Evolutionary conservation across 331 rosid genomes (phyloP).

Genomic region (Malus hybrid): DNA sequence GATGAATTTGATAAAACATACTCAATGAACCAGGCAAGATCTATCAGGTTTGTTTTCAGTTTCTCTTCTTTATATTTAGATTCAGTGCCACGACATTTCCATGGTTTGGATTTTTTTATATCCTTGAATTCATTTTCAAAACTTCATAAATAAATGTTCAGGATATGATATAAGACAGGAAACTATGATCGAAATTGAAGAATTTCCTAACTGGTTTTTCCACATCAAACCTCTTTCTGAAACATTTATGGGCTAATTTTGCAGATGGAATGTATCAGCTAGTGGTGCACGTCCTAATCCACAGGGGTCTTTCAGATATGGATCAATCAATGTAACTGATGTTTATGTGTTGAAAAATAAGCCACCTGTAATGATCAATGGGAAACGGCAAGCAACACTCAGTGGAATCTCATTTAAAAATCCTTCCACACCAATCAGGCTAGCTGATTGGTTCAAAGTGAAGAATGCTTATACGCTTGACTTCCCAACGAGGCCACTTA

Average conservation of each 20-base stretch:
- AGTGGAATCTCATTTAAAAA: slow-evolving; percentile 71
- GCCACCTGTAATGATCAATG: slow-evolving; percentile 54
- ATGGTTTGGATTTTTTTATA: not conserved
- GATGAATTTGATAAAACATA: slow-evolving; percentile 83
- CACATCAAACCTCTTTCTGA: not conserved
- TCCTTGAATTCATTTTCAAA: not conserved
- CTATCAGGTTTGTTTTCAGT: slow-evolving; percentile 59
- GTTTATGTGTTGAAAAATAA: slow-evolving; percentile 69
- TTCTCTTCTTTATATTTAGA: not conserved
- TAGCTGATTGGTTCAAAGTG: slow-evolving; percentile 69
- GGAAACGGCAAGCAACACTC: slow-evolving; percentile 62
- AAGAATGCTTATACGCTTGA: slow-evolving; percentile 84
- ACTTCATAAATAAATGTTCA: too few relatives aligned
- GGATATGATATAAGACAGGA: not conserved
- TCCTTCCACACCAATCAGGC: slow-evolving; percentile 87
- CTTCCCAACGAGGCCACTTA: slow-evolving; percentile 70
- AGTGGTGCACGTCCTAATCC: slow-evolving; percentile 99
- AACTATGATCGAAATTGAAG: not conserved
- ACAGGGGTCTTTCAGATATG: slow-evolving; percentile 93
- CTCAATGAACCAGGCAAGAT: slow-evolving; percentile 99
- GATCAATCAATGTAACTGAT: slow-evolving; percentile 92
- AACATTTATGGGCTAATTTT: not conserved
- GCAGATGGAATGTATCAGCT: slow-evolving; percentile 97
- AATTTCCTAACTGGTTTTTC: not conserved
- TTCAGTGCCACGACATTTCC: not conserved